Base-by-base conservation (phyloP, 768 basidiomycete genomes). In the Kwoniella heveanensis region DNA sequence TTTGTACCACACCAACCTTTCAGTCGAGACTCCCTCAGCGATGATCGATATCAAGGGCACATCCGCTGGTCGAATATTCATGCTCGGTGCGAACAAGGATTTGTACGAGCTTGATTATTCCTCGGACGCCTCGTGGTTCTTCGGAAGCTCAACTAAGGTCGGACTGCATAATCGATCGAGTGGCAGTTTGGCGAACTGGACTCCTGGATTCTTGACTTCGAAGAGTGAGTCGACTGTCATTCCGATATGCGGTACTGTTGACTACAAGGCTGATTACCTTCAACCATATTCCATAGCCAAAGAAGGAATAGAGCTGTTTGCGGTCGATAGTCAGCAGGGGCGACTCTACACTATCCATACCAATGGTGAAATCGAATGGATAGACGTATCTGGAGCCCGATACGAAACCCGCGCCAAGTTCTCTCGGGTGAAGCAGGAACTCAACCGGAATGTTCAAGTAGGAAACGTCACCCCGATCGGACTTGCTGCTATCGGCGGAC, bases 81-180 rank as follows among this genome's bases (percentile, higher is more conserved):
- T 95, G 89, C 85, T 85, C 55, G 80, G 79, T 13, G 87, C 88
- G 72, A 92, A 95, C 72, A 92, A 92, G 15, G 87, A 88, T 75
- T 81, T 98, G 57, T 96, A 95, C 79, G 95, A 97, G 79, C 80
- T 98, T 47, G 88, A 90, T 72, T 98, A 97, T 79, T 90, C 92
- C 72, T 87, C 89, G 69, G 89, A 85, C 66, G 90, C 93, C 73
- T 89, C 90, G 0, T 95, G 92, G 92, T 95, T 96, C 81, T 69
- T 69, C 39, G 68, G 69, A 32, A 88, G 87, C 48, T 59, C 61
- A 3, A 91, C 92, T 78, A 85, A 88, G 54, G 86, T 91, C 22
- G 87, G 89, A 68, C 83, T 98, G 57, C 84, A 91, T 76, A 95
- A 96, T 71, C 91, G 93, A 73, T 91, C 92, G 21, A 84, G 90